phyloP scores from a whole-genome alignment of 768 basidiomycete species.

The Piloderma croceum region DNA sequence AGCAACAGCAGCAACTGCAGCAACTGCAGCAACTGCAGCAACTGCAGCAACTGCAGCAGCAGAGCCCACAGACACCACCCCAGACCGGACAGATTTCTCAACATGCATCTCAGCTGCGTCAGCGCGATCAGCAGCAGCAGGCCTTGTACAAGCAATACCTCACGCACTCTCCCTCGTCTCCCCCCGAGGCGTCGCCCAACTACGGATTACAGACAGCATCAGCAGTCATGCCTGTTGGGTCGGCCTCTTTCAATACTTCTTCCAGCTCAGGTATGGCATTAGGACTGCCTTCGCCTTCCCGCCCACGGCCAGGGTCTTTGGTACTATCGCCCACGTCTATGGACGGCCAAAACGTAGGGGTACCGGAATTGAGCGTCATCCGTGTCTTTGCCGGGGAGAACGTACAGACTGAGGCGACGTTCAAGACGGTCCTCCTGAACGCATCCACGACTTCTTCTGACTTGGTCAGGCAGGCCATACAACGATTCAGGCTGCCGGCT shows the following conservation, averaged over 20 bases:
- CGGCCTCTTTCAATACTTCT: slow-evolving; percentile 36
- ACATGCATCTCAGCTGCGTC: slow-evolving; percentile 66
- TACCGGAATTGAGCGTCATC: slow-evolving; percentile 88
- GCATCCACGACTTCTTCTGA: slow-evolving; percentile 78
- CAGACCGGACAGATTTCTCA: slow-evolving; percentile 56
- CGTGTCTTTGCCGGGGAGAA: slow-evolving; percentile 92
- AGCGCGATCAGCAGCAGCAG: slow-evolving; percentile 86
- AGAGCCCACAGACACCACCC: slow-evolving; percentile 20
- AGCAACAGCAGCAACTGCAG: slow-evolving; percentile 16
- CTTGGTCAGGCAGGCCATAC: slow-evolving; percentile 86
- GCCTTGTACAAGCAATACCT: slow-evolving; percentile 86
- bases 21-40: slow-evolving; percentile 22
- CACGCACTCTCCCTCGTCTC: slow-evolving; percentile 75
- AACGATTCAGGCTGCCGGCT: slow-evolving; percentile 80
- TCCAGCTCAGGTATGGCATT: slow-evolving; percentile 39
- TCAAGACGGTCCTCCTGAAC: slow-evolving; percentile 95
- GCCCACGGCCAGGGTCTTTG: slow-evolving; percentile 73
- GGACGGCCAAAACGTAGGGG: slow-evolving; percentile 55
- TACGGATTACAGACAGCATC: slow-evolving; percentile 75
- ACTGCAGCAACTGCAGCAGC: slow-evolving; percentile 17
- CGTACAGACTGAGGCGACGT: slow-evolving; percentile 90
- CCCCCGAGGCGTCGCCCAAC: slow-evolving; percentile 67
- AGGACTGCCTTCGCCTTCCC: slow-evolving; percentile 40
- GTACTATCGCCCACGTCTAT: slow-evolving; percentile 56
- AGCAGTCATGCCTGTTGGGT: slow-evolving; percentile 49